These are phyloP conservation scores for Cucumis melo DNA, from an alignment of 306 rosid genomes.

Conservation along the genomic window DNA sequence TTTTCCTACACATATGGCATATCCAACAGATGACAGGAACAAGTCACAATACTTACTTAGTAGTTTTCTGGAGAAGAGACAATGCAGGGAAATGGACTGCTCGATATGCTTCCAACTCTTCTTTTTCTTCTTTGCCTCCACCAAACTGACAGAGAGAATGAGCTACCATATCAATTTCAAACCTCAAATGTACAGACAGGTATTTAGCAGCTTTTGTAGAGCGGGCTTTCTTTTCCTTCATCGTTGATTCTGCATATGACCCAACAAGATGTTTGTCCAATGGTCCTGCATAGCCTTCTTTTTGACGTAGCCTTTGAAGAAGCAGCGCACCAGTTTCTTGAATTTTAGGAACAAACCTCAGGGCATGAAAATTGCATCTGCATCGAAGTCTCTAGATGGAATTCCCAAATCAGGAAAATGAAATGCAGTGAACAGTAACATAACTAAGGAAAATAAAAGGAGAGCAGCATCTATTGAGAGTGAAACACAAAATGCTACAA, in stretches of 20 bases:
- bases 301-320: slow-evolving; percentile 71
- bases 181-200: slow-evolving; percentile 87
- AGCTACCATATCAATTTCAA: slow-evolving; percentile 97
- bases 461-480: not conserved
- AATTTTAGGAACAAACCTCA: slow-evolving; percentile 84
- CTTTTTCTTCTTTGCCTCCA: slow-evolving; percentile 83
- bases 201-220: slow-evolving; percentile 59
- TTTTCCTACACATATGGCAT: not conserved
- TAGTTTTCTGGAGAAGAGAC: slow-evolving; percentile 49
- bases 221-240: slow-evolving; percentile 21
- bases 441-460: slow-evolving; percentile 12
- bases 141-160: slow-evolving; percentile 97
- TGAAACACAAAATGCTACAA: slow-evolving; percentile 7
- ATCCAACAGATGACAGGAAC: not conserved
- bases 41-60: slow-evolving; percentile 32
- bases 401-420: slow-evolving; percentile 56
- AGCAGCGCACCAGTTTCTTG: slow-evolving; percentile 86
- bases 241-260: slow-evolving; percentile 32
- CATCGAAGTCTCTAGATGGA: slow-evolving; percentile 99
- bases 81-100: slow-evolving; percentile 85
- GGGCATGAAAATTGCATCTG: slow-evolving; percentile 96
- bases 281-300: slow-evolving; percentile 38
- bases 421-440: slow-evolving; percentile 13
- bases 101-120: slow-evolving; percentile 80
- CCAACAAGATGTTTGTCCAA: slow-evolving; percentile 67